Evolutionary conservation across 306 rosid species (phyloP).

Genomic region (Cajanus cajan): DNA sequence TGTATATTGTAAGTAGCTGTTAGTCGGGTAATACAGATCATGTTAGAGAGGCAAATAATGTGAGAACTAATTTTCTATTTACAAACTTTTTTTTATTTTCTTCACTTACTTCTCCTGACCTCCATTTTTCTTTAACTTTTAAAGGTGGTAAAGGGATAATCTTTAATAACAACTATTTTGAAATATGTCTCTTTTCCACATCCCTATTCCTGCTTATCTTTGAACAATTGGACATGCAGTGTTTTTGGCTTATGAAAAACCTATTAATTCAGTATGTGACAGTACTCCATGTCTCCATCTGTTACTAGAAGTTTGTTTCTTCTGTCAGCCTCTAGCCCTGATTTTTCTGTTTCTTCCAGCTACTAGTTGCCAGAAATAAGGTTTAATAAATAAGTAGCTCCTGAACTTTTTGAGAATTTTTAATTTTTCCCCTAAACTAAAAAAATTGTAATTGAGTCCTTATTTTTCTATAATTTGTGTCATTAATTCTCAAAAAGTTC

Average conservation of each 20-base stretch:
- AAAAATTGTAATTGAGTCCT: too few species aligned
- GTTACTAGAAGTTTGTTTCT: constrained; percentile 11
- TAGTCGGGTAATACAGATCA: background rate
- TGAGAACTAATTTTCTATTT: background rate
- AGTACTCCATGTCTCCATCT: background rate
- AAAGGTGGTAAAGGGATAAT: background rate
- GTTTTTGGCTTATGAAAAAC: background rate
- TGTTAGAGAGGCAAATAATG: background rate
- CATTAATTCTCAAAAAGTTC: too few species aligned
- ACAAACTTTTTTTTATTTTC: background rate
- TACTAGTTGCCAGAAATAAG: background rate
- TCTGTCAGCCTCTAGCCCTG: background rate
- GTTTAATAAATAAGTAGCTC: too few species aligned
- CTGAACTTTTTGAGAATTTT: too few species aligned
- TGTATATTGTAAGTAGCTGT: too few species aligned
- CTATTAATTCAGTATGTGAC: background rate
- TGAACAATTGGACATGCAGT: too few species aligned
- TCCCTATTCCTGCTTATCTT: background rate
- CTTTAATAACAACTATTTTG: background rate
- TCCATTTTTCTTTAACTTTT: background rate
- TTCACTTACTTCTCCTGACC: background rate
- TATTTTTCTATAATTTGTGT: too few species aligned
- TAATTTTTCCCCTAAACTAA: too few species aligned
- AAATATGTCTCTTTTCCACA: background rate
- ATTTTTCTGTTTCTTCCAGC: background rate